A percentile compares a stretch with the other conserved stretches of the same genome.
These are phyloP conservation scores for Corchorus olitorius DNA, from an alignment of 345 rosid genomes.

Conservation along the genomic window DNA sequence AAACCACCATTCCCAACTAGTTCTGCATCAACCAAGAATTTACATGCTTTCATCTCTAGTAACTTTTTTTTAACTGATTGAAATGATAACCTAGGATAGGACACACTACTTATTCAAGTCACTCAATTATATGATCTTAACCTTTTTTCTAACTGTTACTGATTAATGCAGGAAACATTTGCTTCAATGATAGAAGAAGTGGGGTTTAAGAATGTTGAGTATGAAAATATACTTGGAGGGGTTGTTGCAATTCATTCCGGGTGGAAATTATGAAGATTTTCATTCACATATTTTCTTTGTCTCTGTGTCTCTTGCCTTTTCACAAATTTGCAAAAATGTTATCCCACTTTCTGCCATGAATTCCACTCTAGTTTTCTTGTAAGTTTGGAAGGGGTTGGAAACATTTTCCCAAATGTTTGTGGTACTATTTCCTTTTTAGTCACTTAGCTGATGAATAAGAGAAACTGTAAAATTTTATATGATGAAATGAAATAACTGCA, in stretches of 20 bases:
- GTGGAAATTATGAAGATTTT: conserved; percentile 45
- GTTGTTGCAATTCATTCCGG: conserved; percentile 90
- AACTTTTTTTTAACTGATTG: neutral
- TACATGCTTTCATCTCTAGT: neutral
- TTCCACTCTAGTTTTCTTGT: neutral
- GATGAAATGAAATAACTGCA: neutral
- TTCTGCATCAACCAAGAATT: neutral
- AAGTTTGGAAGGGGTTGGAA: neutral
- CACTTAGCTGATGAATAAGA: neutral
- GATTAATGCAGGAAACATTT: conserved; percentile 59
- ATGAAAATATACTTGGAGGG: conserved; percentile 88
- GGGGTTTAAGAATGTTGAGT: conserved; percentile 88
- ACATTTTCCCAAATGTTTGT: too few species aligned
- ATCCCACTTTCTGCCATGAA: neutral
- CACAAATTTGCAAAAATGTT: neutral
- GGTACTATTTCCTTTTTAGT: neutral
- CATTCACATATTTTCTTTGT: neutral
- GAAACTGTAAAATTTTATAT: neutral
- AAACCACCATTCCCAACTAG: neutral
- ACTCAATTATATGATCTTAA: neutral
- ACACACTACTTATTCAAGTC: neutral
- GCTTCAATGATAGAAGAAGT: conserved; percentile 83
- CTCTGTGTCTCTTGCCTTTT: neutral
- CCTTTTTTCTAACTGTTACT: neutral
- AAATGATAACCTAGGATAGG: neutral